phyloP scores from a whole-genome alignment of 768 basidiomycete genomes.

The Leccinum fibrillosum region DNA sequence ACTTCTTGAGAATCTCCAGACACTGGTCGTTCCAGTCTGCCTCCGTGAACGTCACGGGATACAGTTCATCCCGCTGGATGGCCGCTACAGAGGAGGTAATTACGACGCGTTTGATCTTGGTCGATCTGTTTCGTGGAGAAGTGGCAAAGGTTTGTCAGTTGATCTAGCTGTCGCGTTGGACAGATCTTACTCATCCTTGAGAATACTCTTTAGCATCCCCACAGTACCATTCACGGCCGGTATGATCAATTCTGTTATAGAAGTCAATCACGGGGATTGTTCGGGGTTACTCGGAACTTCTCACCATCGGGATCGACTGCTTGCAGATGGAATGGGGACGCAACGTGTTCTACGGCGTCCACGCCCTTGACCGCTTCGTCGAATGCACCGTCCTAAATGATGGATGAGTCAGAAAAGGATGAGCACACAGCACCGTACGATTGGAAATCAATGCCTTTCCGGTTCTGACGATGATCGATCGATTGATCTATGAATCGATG shows the following conservation, averaged over 20 bases:
- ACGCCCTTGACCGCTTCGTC: slow-evolving; percentile 77
- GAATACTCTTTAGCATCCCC: slow-evolving; percentile 55
- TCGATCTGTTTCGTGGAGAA: slow-evolving; percentile 24
- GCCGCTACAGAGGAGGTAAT: slow-evolving; percentile 63
- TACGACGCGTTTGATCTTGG: slow-evolving; percentile 61
- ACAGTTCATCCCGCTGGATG: slow-evolving; percentile 32
- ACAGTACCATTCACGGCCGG: slow-evolving; percentile 75
- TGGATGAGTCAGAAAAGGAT: not conserved
- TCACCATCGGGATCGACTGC: slow-evolving; percentile 43
- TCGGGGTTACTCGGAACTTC: not conserved
- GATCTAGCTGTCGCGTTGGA: not conserved
- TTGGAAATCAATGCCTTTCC: not conserved
- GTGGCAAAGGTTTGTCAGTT: not conserved
- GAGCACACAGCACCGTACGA: not conserved
- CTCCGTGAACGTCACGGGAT: slow-evolving; percentile 40
- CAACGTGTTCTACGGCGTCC: slow-evolving; percentile 67
- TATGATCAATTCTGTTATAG: slow-evolving; percentile 49
- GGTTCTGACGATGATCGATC: not conserved
- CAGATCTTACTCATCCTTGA: slow-evolving; percentile 46
- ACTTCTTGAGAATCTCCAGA: slow-evolving; percentile 37
- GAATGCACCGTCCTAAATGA: slow-evolving; percentile 57
- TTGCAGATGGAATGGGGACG: slow-evolving; percentile 55
- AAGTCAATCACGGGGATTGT: not conserved
- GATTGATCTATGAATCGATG: not conserved
- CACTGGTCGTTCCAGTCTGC: slow-evolving; percentile 36